phyloP scores from a whole-genome alignment of 129 eudicot species.

The Helianthus tuberosus region DNA sequence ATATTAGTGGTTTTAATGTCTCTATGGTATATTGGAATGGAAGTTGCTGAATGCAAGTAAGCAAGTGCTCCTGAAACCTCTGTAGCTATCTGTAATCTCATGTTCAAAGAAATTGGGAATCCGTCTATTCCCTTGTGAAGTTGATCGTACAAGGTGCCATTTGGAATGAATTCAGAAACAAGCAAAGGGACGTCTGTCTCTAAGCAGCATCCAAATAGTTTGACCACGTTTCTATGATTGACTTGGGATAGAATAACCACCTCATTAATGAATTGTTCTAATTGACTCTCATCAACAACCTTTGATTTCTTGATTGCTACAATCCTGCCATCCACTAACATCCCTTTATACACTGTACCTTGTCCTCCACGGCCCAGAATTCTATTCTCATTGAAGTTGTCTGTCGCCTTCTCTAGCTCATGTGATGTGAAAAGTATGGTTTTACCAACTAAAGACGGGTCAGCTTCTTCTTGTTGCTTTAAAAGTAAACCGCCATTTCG shows the following conservation, averaged over 20 bases:
- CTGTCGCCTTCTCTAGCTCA: conserved; percentile 34
- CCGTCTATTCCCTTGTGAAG: conserved; percentile 10
- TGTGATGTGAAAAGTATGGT: conserved; percentile 29
- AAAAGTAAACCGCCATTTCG: not conserved
- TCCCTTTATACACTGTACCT: conserved; percentile 40
- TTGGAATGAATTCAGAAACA: conserved; percentile 40
- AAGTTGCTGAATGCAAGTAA: conserved; percentile 34
- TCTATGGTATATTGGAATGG: conserved; percentile 35
- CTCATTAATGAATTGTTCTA: conserved; percentile 34
- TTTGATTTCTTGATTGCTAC: conserved; percentile 38
- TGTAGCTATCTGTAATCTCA: conserved; percentile 29
- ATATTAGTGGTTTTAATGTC: conserved; percentile 37
- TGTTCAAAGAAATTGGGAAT: conserved; percentile 24
- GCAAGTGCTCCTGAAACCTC: conserved; percentile 33
- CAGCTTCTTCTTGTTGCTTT: conserved; percentile 1
- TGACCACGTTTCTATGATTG: conserved; percentile 38
- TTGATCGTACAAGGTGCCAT: conserved; percentile 36
- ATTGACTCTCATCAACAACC: conserved; percentile 15
- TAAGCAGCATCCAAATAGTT: conserved; percentile 39
- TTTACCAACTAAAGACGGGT: conserved; percentile 16
- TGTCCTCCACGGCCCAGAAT: conserved; percentile 43
- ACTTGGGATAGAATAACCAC: conserved; percentile 31
- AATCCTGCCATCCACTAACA: conserved; percentile 34
- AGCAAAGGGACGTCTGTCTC: conserved; percentile 37
- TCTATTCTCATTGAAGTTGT: conserved; percentile 29